phyloP scores from a whole-genome alignment of 2,329 filamentous ascomycete species.

The Xylaria sp. region DNA sequence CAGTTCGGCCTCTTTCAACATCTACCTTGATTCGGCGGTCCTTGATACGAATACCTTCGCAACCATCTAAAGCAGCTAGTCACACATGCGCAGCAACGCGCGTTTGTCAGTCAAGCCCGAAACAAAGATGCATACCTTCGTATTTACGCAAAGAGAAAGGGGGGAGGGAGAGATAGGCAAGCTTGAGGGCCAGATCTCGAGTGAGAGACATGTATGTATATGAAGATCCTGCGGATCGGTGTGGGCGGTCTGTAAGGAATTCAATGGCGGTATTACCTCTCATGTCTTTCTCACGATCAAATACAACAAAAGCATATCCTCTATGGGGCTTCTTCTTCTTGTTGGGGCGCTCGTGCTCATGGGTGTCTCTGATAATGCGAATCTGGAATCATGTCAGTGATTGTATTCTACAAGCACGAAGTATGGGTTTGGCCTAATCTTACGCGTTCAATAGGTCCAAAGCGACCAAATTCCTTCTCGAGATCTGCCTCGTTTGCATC shows the following conservation, averaged over 20 bases:
- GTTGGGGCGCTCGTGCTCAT: constrained; percentile 74
- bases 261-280: constrained; percentile 80
- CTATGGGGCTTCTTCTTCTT: constrained; percentile 85
- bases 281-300: constrained; percentile 98
- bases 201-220: constrained; percentile 56
- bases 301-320: constrained; percentile 97
- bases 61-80: constrained; percentile 87
- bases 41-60: constrained; percentile 91
- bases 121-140: constrained; percentile 62
- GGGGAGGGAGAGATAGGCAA: constrained; percentile 60
- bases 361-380: constrained; percentile 83
- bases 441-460: constrained; percentile 93
- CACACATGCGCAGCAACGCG: constrained; percentile 67
- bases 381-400: constrained; percentile 67
- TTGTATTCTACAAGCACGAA: background rate
- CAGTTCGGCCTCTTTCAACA: constrained; percentile 93
- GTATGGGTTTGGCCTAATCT: constrained; percentile 45
- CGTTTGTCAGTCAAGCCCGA: constrained; percentile 76
- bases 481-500: constrained; percentile 89
- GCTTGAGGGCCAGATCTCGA: constrained; percentile 68
- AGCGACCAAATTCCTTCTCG: constrained; percentile 92
- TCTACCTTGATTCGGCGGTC: constrained; percentile 93
- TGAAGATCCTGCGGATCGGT: constrained; percentile 43
- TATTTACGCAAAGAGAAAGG: constrained; percentile 31
- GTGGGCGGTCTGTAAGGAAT: constrained; percentile 51